These are phyloP conservation scores for Aspergillus ostianus DNA, from an alignment of 495 filamentous ascomycete species.

Conservation along the genomic window DNA sequence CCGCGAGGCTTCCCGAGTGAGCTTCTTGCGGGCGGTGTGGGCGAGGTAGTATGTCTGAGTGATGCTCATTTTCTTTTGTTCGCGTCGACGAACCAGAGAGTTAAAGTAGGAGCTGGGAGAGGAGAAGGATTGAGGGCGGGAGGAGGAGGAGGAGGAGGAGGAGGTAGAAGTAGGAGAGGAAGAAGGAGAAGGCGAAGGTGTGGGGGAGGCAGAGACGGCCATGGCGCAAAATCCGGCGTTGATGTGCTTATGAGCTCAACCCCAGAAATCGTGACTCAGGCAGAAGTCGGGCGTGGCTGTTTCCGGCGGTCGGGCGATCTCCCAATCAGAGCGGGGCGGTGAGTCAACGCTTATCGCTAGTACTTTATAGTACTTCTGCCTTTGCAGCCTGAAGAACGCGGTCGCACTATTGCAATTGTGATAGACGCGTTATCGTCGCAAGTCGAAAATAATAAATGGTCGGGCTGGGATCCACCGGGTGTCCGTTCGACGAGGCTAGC, in stretches of 20 bases:
- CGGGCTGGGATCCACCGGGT: constrained; percentile 3
- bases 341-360: constrained; percentile 14
- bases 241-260: constrained; percentile 31
- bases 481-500: constrained; percentile 7
- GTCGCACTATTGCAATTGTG: too few relatives aligned
- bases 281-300: constrained; percentile 13
- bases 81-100: constrained; percentile 37
- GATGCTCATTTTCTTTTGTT: constrained; percentile 86
- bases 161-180: constrained; percentile 14
- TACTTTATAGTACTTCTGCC: background rate
- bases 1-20: constrained; percentile 82
- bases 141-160: constrained; percentile 6
- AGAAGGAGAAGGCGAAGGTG: constrained; percentile 22
- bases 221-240: constrained; percentile 24
- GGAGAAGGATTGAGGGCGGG: constrained; percentile 5
- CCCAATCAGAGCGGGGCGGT: constrained; percentile 34
- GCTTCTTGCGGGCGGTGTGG: constrained; percentile 93
- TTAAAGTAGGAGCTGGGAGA: constrained; percentile 35
- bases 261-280: constrained; percentile 33
- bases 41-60: constrained; percentile 98
- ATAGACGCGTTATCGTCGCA: too few relatives aligned
- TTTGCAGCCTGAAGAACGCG: background rate
- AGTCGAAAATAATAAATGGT: too few relatives aligned
- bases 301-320: constrained; percentile 18
- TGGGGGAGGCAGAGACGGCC: constrained; percentile 21